These are phyloP conservation scores for Aspergillus clavatus DNA, from an alignment of 2,329 filamentous ascomycete genomes.

Conservation along the genomic window DNA sequence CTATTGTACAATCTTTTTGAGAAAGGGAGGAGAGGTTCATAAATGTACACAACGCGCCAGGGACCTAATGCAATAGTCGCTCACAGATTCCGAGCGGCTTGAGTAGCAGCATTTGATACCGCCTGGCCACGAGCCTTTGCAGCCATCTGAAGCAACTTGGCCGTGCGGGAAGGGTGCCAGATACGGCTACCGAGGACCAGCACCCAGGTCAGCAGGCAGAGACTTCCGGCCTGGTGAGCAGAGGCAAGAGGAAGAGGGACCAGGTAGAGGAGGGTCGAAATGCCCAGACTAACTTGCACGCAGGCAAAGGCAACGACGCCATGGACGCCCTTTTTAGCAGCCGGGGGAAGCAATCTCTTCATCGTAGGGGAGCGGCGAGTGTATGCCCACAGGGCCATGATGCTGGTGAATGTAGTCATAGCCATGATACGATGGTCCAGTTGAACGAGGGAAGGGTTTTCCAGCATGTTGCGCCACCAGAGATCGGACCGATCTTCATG, in stretches of 20 bases:
- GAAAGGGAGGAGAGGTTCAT: neutral
- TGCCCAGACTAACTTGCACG: slow-evolving; percentile 79
- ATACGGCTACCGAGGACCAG: slow-evolving; percentile 74
- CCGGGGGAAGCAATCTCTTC: slow-evolving; percentile 51
- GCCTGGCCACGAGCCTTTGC: slow-evolving; percentile 32
- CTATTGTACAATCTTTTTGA: no score
- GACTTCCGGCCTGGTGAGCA: slow-evolving; percentile 83
- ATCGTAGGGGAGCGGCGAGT: slow-evolving; percentile 63
- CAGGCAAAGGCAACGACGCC: slow-evolving; percentile 79
- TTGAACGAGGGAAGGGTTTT: slow-evolving; percentile 94
- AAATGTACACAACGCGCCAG: neutral
- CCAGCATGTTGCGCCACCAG: slow-evolving; percentile 95
- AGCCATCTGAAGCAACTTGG: slow-evolving; percentile 53
- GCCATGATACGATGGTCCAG: slow-evolving; percentile 92
- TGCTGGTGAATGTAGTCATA: slow-evolving; percentile 76
- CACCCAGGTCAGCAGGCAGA: slow-evolving; percentile 78
- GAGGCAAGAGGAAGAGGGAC: slow-evolving; percentile 85
- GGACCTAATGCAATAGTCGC: neutral
- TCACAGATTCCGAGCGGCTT: slow-evolving; percentile 19
- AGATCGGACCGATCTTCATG: slow-evolving; percentile 73
- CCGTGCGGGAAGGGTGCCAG: slow-evolving; percentile 64
- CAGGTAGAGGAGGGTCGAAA: slow-evolving; percentile 87
- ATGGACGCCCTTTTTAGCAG: slow-evolving; percentile 63
- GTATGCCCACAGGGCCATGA: slow-evolving; percentile 77
- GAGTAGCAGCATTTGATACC: slow-evolving; percentile 19